Evolutionary conservation across 2,329 filamentous ascomycete genomes (phyloP), one percentile per base, ranked within the genome.

Genomic region (Cercospora zeae-maydis): DNA sequence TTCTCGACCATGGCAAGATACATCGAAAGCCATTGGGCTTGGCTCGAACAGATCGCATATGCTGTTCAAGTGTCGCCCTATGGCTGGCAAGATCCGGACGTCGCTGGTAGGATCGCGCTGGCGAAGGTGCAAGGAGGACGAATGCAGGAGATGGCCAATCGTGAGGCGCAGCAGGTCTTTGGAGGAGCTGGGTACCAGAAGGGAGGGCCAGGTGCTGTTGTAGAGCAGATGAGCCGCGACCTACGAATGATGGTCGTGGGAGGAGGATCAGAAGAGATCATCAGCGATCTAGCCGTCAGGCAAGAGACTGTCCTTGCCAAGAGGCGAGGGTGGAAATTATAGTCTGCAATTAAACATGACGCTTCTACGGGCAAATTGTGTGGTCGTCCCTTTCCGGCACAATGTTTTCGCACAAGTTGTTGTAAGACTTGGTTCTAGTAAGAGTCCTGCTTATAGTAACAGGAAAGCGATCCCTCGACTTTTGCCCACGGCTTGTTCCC

Each of bases 101-200:
- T 84, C 34, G 81, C 81, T 1, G 81, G 82, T 0, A 79, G 81
- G 75, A 83, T 81, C 14, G 82, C 82, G 0, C 71, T 83, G 63
- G 70, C 82, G 33, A 84, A 84, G 66, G 79, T 84, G 3, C 79
- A 83, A 72, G 80, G 78, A 24, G 83, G 82, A 0, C 75, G 80
- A 56, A 82, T 81, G 51, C 72, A 84, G 45, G 83, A 85, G 70
- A 80, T 81, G 69, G 81, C 80, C 49, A 80, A 80, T 53, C 77
- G 83, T 13, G 83, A 85, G 66, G 82, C 82, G 2, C 83, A 85
- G 72, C 83, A 85, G 70, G 78, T 85, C 13, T 75, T 85, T 68
- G 82, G 82, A 8, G 82, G 82, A 0, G 76, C 80, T 4, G 81
- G 82, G 2, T 84, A 84, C 72, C 79, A 82, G 47, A 79, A 76